Percentiles rank a stretch among this genome's conserved stretches.
Evolutionary conservation across 176 grass and related monocot species (phyloP).

Genomic region (Musa acuminata): DNA sequence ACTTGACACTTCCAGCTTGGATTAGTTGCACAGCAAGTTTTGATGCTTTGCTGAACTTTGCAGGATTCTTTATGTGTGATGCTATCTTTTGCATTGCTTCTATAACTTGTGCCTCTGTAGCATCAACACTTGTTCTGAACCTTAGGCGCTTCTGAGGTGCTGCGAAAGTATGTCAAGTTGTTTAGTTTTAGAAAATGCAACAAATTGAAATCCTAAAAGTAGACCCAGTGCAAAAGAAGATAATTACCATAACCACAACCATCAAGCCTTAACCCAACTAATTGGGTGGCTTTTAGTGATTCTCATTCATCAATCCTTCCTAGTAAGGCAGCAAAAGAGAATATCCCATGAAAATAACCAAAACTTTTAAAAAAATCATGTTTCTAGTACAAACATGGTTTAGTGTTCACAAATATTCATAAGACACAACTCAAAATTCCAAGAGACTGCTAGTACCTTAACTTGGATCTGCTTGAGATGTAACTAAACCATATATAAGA

Average conservation of each 20-base stretch:
- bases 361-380: neutral
- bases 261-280: slow-evolving; percentile 11
- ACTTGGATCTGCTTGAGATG: neutral
- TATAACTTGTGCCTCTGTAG: slow-evolving; percentile 66
- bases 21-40: slow-evolving; percentile 79
- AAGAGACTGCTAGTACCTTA: neutral
- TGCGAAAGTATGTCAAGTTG: slow-evolving; percentile 11
- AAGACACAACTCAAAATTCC: neutral
- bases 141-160: slow-evolving; percentile 59
- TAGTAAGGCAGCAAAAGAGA: neutral
- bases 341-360: neutral
- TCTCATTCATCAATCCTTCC: neutral
- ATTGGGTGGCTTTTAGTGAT: neutral
- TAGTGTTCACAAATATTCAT: neutral
- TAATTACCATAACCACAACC: slow-evolving; percentile 7
- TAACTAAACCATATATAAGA: neutral
- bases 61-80: slow-evolving; percentile 78
- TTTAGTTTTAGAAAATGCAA: slow-evolving; percentile 2
- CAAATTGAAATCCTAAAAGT: neutral
- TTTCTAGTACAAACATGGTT: neutral
- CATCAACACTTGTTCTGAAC: slow-evolving; percentile 80
- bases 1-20: slow-evolving; percentile 70
- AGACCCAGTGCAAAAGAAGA: neutral
- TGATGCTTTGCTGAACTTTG: slow-evolving; percentile 87
- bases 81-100: slow-evolving; percentile 94